Evolutionary conservation across 139 green algal species (phyloP).

Genomic region (Chlorella sp.): DNA sequence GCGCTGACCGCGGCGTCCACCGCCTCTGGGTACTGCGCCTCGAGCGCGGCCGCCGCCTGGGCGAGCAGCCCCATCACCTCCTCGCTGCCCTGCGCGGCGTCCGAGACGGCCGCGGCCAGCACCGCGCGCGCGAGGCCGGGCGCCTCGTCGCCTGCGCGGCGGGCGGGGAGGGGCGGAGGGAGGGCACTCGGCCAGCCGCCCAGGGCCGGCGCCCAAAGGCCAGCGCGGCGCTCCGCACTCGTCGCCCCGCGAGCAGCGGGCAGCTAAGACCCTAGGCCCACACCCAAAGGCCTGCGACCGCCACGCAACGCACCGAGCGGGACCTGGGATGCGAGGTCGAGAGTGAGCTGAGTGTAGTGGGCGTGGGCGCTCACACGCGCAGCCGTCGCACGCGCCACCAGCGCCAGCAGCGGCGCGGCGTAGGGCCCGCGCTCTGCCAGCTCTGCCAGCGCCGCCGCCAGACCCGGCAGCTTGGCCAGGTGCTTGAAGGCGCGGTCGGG

Average conservation of each 20-base stretch:
- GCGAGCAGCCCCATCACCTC: neutral
- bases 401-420: conserved; percentile 31
- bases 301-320: conserved; percentile 27
- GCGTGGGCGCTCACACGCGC: no score
- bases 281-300: neutral
- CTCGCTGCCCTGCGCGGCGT: neutral
- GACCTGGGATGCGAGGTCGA: no score
- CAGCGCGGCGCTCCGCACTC: no score
- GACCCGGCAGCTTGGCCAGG: conserved; percentile 18
- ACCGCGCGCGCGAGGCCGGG: neutral
- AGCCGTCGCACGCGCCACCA: no score
- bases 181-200: conserved; percentile 4
- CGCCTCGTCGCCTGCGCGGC: conserved; percentile 29
- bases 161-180: conserved; percentile 25
- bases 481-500: conserved; percentile 50
- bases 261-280: neutral
- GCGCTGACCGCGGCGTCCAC: conserved; percentile 43
- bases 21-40: conserved; percentile 45
- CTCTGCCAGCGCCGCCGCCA: conserved; percentile 6
- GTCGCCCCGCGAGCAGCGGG: no score
- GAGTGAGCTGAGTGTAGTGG: no score
- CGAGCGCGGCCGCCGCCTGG: conserved; percentile 30
- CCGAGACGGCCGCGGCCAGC: conserved; percentile 14
- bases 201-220: neutral
- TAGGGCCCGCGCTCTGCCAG: conserved; percentile 8